Base-by-base conservation (phyloP, 345 rosid genomes). In the Acer negundo region DNA sequence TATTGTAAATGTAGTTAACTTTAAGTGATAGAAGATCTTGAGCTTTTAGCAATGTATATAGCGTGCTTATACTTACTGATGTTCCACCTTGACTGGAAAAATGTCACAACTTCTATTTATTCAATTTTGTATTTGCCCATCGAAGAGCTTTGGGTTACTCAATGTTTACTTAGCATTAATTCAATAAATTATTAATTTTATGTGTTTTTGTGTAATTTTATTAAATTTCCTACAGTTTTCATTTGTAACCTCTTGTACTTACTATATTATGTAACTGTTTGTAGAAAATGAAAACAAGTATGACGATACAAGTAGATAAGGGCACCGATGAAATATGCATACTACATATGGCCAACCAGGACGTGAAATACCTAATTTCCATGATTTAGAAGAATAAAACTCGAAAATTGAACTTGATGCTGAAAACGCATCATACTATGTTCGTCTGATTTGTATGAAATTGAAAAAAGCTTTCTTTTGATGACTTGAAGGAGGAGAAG, bases 31-130 rank as follows among this genome's bases (percentile, higher is more conserved):
- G 31, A 68, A 74, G 76, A 67, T 53, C 42, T 71, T 62, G 42
- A 62, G 70, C 62, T 75, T 75, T 63, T 55, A 80, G 59, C 70
- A 69, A 77, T 77, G 66, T 83, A 62, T 73, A 31, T 47, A 66
- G 58, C 47, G 38, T 79, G 73, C 26, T 73, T 69, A 55, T 73
- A 42, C 12, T 51, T 44, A 35, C 59, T 67, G 63, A 70, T 77
- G 12, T 24, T 67, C 44, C 66, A 28, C 61, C 19, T 49, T 67
- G 20, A 59, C 46, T 46, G 56, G 28, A 72, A 67, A 62, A 0
- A 10, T 42, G 72, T 58, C 28, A 20, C 17, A 19, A 15, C 40
- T 28, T 68, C 70, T 53, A 23, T 66, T 40, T 62, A 58, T 38
- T 56, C 72, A 24, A 15, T 53, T 46, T 40, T 40, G 24, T 66